These are phyloP conservation scores for Amanita inopinata DNA, from an alignment of 768 basidiomycete genomes.

Conservation along the genomic window DNA sequence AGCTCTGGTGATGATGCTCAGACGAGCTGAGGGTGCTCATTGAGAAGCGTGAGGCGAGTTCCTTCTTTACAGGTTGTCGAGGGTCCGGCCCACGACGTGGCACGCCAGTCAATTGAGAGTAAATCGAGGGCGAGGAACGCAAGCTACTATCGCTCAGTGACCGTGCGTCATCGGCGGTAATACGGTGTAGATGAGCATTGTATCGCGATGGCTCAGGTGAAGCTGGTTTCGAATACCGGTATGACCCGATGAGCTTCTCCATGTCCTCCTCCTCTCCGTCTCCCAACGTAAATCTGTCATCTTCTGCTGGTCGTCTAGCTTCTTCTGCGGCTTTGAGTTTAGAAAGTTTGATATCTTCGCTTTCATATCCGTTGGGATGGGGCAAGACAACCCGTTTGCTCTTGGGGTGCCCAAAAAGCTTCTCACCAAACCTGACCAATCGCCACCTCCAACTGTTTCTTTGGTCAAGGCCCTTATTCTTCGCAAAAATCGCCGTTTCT, in stretches of 20 bases:
- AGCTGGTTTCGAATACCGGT: constrained; percentile 11
- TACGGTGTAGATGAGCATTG: background rate
- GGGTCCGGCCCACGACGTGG: constrained; percentile 56
- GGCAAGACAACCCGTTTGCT: background rate
- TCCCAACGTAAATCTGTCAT: background rate
- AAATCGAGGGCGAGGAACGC: constrained; percentile 34
- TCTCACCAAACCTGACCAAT: constrained; percentile 26
- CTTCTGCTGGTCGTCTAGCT: constrained; percentile 9
- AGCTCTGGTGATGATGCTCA: background rate
- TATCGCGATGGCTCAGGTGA: background rate
- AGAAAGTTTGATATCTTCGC: constrained; percentile 12
- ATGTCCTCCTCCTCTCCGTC: constrained; percentile 16
- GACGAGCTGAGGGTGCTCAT: background rate
- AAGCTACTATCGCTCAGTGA: constrained; percentile 10
- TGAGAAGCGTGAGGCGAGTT: constrained; percentile 3
- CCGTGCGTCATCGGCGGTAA: background rate
- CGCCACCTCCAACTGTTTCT: constrained; percentile 52
- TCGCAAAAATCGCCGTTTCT: constrained; percentile 55
- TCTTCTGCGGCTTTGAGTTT: constrained; percentile 16
- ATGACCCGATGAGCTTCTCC: constrained; percentile 17
- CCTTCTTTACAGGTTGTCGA: constrained; percentile 48
- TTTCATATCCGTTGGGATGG: constrained; percentile 4
- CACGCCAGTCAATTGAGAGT: constrained; percentile 59
- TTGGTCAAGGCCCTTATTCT: constrained; percentile 43
- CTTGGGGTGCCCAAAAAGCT: constrained; percentile 41